Evolutionary conservation across 2,329 filamentous ascomycete genomes (phyloP), one percentile per base, ranked within the genome.

Genomic region (Dichotomopilus funicola): DNA sequence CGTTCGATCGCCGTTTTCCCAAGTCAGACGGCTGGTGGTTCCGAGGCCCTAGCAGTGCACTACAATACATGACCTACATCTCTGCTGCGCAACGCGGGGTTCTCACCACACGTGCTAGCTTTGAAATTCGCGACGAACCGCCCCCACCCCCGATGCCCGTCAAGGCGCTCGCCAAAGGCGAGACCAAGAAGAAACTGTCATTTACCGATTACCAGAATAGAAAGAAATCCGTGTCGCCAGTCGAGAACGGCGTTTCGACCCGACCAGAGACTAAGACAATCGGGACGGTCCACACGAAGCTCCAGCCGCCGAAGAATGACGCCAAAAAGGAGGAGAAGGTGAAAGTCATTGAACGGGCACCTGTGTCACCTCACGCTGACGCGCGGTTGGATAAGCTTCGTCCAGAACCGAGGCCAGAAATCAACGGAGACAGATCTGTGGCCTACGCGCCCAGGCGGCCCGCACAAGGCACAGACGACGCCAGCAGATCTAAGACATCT

Each of bases 201-300:
- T 68, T 83, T 58, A 80, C 77, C 67, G 80, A 83, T 65, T 83
- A 82, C 62, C 79, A 79, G 68, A 82, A 79, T 59, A 78, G 66
- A 62, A 71, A 70, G 54, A 68, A 68, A 51, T 70, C 72, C 8
- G 66, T 69, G 7, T 72, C 73, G 11, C 70, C 73, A 1, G 66
- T 71, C 11, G 67, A 66, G 52, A 61, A 63, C 40, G 64, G 60
- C 19, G 8, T 48, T 37, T 42, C 60, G 27, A 55, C 47, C n/a
- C 65, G 60, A 46, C 46, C 37, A 6, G 63, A 67, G 4, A 59
- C 60, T 8, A 59, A 58, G 46, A 60, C 59, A 48, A 62, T 59
- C 38, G 57, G 61, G 44, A 57, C 51, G 27, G 41, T 44, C 38
- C 58, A 57, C 12, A 44, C 57, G 13, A 64, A 51, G 33, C 51